Evolutionary conservation across 2,329 filamentous ascomycete genomes (phyloP).

Genomic region (Epichloe brachyelytri): DNA sequence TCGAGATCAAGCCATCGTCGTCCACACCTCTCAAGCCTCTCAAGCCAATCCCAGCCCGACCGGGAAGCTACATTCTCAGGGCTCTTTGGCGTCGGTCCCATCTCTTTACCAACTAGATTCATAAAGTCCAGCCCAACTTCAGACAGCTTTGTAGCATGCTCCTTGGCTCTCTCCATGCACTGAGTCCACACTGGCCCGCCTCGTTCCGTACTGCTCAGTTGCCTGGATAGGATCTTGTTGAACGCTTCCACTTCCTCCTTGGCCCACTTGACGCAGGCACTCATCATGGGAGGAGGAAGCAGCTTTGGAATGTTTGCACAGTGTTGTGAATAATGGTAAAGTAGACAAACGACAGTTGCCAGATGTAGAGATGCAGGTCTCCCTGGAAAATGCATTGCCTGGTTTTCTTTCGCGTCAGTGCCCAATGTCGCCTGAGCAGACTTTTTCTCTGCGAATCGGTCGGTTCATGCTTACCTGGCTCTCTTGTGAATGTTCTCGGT

Average conservation of each 20-base stretch:
- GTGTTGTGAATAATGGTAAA: constrained; percentile 93
- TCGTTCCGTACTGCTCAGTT: constrained; percentile 73
- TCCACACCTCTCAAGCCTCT: constrained; percentile 2
- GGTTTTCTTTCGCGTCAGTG: not conserved
- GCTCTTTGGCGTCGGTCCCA: constrained; percentile 15
- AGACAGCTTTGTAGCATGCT: constrained; percentile 65
- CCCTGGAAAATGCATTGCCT: constrained; percentile 94
- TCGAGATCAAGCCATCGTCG: not conserved
- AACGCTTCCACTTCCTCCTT: constrained; percentile 89
- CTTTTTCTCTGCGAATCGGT: too few species aligned
- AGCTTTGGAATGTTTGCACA: constrained; percentile 73
- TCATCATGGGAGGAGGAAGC: constrained; percentile 80
- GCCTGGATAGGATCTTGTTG: constrained; percentile 67
- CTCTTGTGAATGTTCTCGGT: constrained; percentile 68
- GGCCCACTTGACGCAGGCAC: constrained; percentile 95
- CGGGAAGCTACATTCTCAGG: constrained; percentile 9
- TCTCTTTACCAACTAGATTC: constrained; percentile 58
- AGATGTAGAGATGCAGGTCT: constrained; percentile 84
- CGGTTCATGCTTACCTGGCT: constrained; percentile 46
- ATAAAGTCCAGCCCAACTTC: constrained; percentile 87
- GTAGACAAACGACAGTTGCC: constrained; percentile 89
- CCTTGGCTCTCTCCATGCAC: constrained; percentile 70
- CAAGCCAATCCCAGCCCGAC: constrained; percentile 19
- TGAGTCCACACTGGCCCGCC: constrained; percentile 66
- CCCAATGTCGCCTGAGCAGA: not conserved